These are phyloP conservation scores for Tulasnella sp. DNA, from an alignment of 768 basidiomycete species.

Conservation along the genomic window DNA sequence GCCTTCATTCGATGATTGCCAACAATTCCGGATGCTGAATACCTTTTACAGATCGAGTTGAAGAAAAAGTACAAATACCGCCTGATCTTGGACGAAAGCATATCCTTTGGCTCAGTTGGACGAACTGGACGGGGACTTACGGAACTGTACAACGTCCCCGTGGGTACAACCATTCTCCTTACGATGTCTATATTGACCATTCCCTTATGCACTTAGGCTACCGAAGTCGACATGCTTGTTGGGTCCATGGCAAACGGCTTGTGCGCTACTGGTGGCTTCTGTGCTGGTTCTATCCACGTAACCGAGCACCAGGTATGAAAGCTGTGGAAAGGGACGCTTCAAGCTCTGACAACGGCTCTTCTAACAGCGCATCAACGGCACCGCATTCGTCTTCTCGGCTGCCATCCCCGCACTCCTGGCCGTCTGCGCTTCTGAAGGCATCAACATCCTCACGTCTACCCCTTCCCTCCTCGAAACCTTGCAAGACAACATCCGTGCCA, in stretches of 20 bases:
- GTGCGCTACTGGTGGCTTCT: conserved; percentile 84
- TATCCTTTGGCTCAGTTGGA: conserved; percentile 89
- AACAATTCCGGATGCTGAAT: background rate
- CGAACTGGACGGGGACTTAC: conserved; percentile 90
- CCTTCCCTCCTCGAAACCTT: conserved; percentile 66
- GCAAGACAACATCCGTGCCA: conserved; percentile 66
- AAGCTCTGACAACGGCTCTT: background rate
- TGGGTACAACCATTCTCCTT: conserved; percentile 27
- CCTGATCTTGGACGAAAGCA: conserved; percentile 83
- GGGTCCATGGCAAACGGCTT: conserved; percentile 82
- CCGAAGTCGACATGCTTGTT: conserved; percentile 89
- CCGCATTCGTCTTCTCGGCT: conserved; percentile 93
- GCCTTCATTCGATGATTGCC: conserved; percentile 23
- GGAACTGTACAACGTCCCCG: conserved; percentile 87
- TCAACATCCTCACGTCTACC: conserved; percentile 62
- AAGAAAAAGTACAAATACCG: conserved; percentile 95
- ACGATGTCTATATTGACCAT: background rate
- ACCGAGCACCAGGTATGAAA: conserved; percentile 70
- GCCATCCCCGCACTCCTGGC: conserved; percentile 84
- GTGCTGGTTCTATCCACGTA: conserved; percentile 73
- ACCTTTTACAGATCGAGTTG: conserved; percentile 60
- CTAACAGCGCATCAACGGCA: conserved; percentile 87
- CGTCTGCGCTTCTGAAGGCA: conserved; percentile 76
- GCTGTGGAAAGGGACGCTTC: background rate
- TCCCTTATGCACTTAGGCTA: conserved; percentile 43